A percentile compares a stretch with the other conserved stretches of the same genome.
Conservation (phyloP, 2,329 filamentous ascomycete genomes). For the Camillea tinctor region DNA sequence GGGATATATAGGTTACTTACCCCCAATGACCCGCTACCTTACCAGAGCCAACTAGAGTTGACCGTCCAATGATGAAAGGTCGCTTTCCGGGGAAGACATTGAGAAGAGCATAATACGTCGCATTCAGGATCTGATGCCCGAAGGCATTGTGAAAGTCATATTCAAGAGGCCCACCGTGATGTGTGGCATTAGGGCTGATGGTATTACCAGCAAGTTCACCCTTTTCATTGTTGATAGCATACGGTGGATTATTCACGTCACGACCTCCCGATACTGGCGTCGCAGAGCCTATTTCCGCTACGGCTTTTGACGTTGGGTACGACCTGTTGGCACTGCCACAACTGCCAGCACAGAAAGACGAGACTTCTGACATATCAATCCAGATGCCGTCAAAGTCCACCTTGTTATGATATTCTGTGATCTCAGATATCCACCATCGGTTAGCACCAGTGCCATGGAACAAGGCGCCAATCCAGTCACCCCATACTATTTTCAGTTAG, state of each 20-base stretch:
- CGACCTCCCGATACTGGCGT: slow-evolving; percentile 62
- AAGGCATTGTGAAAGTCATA: slow-evolving; percentile 85
- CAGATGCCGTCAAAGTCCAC: slow-evolving; percentile 53
- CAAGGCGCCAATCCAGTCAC: slow-evolving; percentile 66
- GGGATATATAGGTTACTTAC: slow-evolving; percentile 19
- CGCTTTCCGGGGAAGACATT: slow-evolving; percentile 64
- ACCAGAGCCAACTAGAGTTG: slow-evolving; percentile 76
- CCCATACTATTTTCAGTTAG: slow-evolving; percentile 49
- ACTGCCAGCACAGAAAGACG: slow-evolving; percentile 67
- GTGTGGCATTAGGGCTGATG: slow-evolving; percentile 74
- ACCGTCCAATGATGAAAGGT: slow-evolving; percentile 81
- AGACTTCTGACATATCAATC: slow-evolving; percentile 60
- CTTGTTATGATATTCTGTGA: slow-evolving; percentile 54
- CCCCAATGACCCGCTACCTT: slow-evolving; percentile 78
- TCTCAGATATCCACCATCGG: slow-evolving; percentile 66
- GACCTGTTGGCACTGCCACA: slow-evolving; percentile 62
- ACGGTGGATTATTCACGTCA: slow-evolving; percentile 72
- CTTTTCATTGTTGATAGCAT: slow-evolving; percentile 71
- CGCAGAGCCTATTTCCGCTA: slow-evolving; percentile 34
- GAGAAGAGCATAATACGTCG: slow-evolving; percentile 71
- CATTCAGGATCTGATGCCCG: slow-evolving; percentile 72
- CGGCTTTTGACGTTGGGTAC: slow-evolving; percentile 14
- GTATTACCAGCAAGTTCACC: slow-evolving; percentile 73
- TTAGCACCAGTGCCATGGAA: slow-evolving; percentile 63
- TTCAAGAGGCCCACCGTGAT: slow-evolving; percentile 68